Evolutionary conservation across 1,284 basidiomycete species (phyloP).

Genomic region (Ustilago bromivora): DNA sequence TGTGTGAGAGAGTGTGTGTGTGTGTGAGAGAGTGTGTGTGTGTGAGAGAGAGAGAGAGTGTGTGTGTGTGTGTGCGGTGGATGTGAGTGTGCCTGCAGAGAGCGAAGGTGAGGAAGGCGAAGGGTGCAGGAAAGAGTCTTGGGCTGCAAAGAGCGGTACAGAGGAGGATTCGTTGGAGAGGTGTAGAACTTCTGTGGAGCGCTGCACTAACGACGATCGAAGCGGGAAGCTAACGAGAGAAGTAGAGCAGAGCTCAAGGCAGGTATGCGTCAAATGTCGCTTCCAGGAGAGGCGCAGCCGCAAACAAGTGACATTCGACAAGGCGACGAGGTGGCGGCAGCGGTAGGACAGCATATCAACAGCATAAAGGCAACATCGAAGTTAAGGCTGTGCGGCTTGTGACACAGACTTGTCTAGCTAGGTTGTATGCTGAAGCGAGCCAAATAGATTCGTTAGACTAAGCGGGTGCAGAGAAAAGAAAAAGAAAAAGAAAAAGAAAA

Average conservation of each 20-base stretch:
- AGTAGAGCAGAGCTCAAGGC: background rate
- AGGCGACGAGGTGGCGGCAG: background rate
- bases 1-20: background rate
- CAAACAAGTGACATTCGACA: background rate
- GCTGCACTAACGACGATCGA: conserved; percentile 10
- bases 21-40: background rate
- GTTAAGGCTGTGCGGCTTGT: conserved; percentile 1
- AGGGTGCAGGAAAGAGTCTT: background rate
- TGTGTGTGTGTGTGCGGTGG: background rate
- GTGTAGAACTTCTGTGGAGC: background rate
- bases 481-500: conserved; percentile 4
- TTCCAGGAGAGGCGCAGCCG: conserved; percentile 10
- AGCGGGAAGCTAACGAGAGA: background rate
- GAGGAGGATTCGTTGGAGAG: background rate
- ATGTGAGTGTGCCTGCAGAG: background rate
- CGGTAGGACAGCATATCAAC: too few species aligned
- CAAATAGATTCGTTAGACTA: conserved; percentile 6
- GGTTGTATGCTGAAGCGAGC: conserved; percentile 6
- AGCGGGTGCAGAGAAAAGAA: background rate
- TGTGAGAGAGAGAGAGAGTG: background rate
- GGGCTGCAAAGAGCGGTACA: background rate
- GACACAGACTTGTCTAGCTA: background rate
- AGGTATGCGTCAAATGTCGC: background rate
- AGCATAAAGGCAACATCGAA: background rate
- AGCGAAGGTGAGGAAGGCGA: background rate